Conservation (phyloP, 257 asterid species). For the Solanum boliviense region DNA sequence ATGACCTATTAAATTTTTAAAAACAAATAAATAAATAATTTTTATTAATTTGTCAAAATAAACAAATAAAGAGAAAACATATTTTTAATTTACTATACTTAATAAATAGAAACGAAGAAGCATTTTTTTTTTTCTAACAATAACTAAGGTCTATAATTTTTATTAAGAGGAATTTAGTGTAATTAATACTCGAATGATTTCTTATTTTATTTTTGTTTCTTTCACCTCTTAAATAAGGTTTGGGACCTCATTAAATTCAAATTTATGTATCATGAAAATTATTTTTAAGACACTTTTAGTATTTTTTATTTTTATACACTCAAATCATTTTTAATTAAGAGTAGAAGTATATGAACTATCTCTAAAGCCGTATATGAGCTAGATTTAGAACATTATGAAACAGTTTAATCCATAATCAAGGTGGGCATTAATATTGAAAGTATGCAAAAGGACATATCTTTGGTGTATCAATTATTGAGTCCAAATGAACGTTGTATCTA, state of each 20-base stretch:
- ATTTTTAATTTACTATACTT: neutral
- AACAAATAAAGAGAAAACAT: no score
- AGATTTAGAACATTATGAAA: rapidly evolving
- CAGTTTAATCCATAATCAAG: rapidly evolving
- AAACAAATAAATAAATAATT: no score
- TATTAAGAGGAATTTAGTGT: neutral
- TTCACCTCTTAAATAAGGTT: neutral
- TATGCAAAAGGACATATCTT: rapidly evolving
- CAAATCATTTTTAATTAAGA: rapidly evolving
- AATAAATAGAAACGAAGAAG: neutral
- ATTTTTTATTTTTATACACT: no score
- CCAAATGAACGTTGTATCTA: no score
- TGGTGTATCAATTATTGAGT: rapidly evolving
- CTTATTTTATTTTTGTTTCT: no score
- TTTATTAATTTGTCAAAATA: no score
- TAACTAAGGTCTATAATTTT: neutral
- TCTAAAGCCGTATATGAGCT: rapidly evolving
- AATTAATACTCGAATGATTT: neutral
- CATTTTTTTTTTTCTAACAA: neutral
- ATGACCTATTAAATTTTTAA: no score
- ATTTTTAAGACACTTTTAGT: neutral
- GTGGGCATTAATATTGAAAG: rapidly evolving
- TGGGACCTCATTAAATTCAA: neutral
- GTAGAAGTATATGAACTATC: neutral
- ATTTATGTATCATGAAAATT: neutral